Conservation (phyloP, 2,329 filamentous ascomycete genomes). For the Ophiocordyceps unilateralis region DNA sequence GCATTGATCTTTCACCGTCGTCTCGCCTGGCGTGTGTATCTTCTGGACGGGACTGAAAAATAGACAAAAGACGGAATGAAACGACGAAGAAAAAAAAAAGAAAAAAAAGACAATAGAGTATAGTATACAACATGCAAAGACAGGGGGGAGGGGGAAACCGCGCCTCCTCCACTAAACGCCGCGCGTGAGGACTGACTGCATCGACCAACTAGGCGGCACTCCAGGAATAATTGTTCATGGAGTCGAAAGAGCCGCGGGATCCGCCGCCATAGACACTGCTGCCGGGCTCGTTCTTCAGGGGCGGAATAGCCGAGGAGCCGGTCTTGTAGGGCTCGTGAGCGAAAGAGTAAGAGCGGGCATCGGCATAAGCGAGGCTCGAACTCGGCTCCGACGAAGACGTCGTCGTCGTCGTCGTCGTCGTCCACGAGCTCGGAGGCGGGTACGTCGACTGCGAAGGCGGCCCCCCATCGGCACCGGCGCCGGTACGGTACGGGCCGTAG, state of each 20-base stretch:
- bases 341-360: conserved; percentile 31
- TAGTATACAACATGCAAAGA: too few relatives aligned
- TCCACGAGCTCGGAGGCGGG: conserved; percentile 32
- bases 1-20: too few relatives aligned
- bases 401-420: conserved; percentile 23
- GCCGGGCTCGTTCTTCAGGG: conserved; percentile 18
- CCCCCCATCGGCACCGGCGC: background rate
- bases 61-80: too few relatives aligned
- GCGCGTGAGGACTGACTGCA: too few relatives aligned
- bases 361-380: conserved; percentile 27
- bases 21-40: too few relatives aligned
- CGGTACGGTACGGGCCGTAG: conserved; percentile 26
- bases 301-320: conserved; percentile 8
- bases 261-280: conserved; percentile 20
- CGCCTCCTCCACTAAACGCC: too few relatives aligned
- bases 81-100: too few relatives aligned
- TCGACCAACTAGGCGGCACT: conserved; percentile 23
- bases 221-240: conserved; percentile 41
- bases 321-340: conserved; percentile 29
- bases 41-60: too few relatives aligned
- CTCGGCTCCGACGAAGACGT: conserved; percentile 16
- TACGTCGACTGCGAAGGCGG: conserved; percentile 23
- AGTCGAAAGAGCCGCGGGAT: conserved; percentile 26
- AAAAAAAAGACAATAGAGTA: too few relatives aligned
- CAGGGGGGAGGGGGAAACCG: too few relatives aligned